phyloP scores from a whole-genome alignment of 345 rosid species.

The Laguncularia racemosa region DNA sequence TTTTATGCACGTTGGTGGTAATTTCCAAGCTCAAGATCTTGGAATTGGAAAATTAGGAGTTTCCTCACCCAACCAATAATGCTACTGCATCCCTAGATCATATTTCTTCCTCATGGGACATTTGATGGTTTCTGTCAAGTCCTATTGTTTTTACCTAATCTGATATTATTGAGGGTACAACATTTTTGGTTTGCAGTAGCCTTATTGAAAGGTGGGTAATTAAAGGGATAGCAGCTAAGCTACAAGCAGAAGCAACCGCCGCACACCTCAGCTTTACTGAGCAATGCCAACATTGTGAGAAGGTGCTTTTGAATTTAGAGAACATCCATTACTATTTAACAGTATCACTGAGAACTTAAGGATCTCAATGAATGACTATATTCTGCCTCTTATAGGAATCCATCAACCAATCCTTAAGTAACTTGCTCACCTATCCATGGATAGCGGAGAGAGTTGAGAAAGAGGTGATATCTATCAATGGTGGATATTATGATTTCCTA shows the following conservation, averaged over 20 bases:
- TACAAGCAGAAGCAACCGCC: conserved; percentile 45
- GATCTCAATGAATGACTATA: conserved; percentile 12
- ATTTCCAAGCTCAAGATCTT: no score
- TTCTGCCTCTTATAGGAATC: conserved; percentile 50
- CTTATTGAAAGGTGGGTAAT: conserved; percentile 72
- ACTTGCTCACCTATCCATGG: conserved; percentile 85
- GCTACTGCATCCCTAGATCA: not conserved
- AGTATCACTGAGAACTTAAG: conserved; percentile 27
- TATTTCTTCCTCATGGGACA: not conserved
- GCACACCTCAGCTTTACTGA: conserved; percentile 57
- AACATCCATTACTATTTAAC: not conserved
- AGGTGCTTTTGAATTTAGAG: conserved; percentile 33
- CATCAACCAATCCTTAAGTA: conserved; percentile 55
- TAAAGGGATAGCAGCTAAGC: conserved; percentile 67
- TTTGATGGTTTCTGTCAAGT: no score
- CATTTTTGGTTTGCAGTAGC: conserved; percentile 36
- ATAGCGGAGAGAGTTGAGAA: conserved; percentile 59
- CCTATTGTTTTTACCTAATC: no score
- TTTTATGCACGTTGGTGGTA: no score
- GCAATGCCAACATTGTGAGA: conserved; percentile 84
- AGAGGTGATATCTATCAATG: conserved; percentile 53
- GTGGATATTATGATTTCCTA: conserved; percentile 78
- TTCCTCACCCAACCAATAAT: no score
- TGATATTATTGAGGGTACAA: no score
- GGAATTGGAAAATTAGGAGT: no score